These are phyloP conservation scores for Suhomyces anneliseae DNA, from an alignment of 1,139 yeast genomes.

Conservation along the genomic window DNA sequence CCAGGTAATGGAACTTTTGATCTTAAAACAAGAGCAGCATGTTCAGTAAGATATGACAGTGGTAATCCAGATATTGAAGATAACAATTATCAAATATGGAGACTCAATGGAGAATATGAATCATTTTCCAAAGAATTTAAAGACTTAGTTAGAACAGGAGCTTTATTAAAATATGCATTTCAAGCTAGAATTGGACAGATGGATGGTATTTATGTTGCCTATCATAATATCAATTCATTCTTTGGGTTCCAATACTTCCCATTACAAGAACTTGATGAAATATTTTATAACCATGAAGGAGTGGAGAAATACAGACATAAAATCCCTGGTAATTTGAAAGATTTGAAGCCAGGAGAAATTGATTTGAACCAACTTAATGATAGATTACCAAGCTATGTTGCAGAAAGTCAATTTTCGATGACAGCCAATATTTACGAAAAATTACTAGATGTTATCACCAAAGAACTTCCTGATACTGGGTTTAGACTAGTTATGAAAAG, in stretches of 20 bases:
- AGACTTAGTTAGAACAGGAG: conserved; percentile 71
- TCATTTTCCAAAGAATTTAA: conserved; percentile 76
- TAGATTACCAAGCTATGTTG: conserved; percentile 51
- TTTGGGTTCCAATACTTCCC: conserved; percentile 93
- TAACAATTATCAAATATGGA: conserved; percentile 65
- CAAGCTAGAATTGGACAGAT: conserved; percentile 95
- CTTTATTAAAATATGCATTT: conserved; percentile 77
- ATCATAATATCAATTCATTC: conserved; percentile 76
- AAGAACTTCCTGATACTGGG: conserved; percentile 28
- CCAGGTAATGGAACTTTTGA: conserved; percentile 95
- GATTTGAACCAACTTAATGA: conserved; percentile 27
- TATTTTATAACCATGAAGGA: conserved; percentile 28
- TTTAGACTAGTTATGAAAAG: conserved; percentile 35
- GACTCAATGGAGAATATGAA: conserved; percentile 63
- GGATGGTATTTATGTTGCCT: conserved; percentile 95
- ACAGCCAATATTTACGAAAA: conserved; percentile 60
- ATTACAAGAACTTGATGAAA: conserved; percentile 62
- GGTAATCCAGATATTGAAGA: conserved; percentile 56
- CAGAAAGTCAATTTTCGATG: conserved; percentile 68
- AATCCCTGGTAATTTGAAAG: conserved; percentile 34
- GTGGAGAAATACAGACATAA: conserved; percentile 26
- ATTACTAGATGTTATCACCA: conserved; percentile 42
- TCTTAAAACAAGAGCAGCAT: conserved; percentile 86
- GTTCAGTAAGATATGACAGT: conserved; percentile 79
- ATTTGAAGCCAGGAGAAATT: conserved; percentile 7